Conservation (phyloP, 139 green algal genomes). For the Closterium sp. region DNA sequence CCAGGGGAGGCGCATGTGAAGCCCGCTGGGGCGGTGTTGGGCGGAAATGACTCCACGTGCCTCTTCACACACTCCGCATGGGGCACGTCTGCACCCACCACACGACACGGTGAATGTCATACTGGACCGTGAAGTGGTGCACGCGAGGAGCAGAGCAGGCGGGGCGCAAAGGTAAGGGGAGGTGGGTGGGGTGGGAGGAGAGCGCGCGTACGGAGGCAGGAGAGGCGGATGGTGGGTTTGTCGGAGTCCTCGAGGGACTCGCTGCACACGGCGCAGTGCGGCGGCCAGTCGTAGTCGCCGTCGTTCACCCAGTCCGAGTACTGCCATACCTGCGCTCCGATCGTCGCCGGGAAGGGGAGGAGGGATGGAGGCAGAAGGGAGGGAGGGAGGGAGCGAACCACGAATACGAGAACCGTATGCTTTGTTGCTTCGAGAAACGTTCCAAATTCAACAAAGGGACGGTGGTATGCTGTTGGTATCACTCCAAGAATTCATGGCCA, state of each 20-base stretch:
- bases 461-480: too few species aligned
- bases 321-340: constrained; percentile 19
- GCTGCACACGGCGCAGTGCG: constrained; percentile 36
- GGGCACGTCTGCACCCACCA: constrained; percentile 43
- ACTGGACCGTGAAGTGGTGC: too few species aligned
- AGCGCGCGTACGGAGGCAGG: constrained; percentile 39
- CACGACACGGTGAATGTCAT: background rate
- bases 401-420: background rate
- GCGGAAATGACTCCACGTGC: constrained; percentile 43
- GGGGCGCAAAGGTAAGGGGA: background rate
- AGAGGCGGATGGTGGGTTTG: constrained; percentile 30
- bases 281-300: constrained; percentile 54
- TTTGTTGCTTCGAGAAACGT: background rate
- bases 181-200: background rate
- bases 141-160: too few species aligned
- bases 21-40: constrained; percentile 42
- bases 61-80: constrained; percentile 44
- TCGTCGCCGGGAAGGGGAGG: background rate
- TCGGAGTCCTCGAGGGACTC: constrained; percentile 1
- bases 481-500: too few species aligned
- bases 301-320: constrained; percentile 56
- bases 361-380: background rate
- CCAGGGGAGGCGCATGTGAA: constrained; percentile 30
- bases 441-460: too few species aligned
- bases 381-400: background rate